Evolutionary conservation across 768 basidiomycete species (phyloP).

Genomic region (Mycena indigotica): DNA sequence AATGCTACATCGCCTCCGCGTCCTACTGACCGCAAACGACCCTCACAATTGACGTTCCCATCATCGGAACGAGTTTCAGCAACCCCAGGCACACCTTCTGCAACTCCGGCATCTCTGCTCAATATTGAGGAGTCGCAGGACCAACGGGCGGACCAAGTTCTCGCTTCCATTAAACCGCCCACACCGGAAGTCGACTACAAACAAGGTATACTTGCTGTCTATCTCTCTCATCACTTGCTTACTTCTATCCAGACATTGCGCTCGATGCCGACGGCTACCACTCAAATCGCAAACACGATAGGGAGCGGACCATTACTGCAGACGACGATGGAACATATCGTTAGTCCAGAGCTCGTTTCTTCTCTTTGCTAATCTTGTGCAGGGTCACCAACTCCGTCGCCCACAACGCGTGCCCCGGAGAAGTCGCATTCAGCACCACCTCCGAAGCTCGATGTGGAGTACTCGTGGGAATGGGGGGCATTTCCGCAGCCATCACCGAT

Average conservation of each 20-base stretch:
- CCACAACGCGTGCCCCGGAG: conserved; percentile 4
- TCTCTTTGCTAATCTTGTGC: neutral
- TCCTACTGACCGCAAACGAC: conserved; percentile 16
- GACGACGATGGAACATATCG: conserved; percentile 26
- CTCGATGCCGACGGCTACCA: conserved; percentile 87
- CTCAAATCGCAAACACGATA: conserved; percentile 41
- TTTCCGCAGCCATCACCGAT: conserved; percentile 82
- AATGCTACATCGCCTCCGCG: conserved; percentile 48
- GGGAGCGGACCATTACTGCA: conserved; percentile 43
- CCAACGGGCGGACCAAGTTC: conserved; percentile 50
- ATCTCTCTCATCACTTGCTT: neutral
- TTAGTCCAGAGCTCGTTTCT: neutral
- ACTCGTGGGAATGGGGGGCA: conserved; percentile 94
- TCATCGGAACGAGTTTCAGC: conserved; percentile 7
- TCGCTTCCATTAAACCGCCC: conserved; percentile 45
- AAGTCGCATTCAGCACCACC: conserved; percentile 2
- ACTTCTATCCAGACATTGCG: conserved; percentile 58
- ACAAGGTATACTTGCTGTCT: conserved; percentile 42
- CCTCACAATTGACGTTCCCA: conserved; percentile 11
- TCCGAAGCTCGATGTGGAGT: conserved; percentile 44
- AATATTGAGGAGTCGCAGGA: conserved; percentile 42
- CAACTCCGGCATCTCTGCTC: conserved; percentile 25
- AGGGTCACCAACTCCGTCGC: conserved; percentile 30
- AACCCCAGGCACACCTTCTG: conserved; percentile 9
- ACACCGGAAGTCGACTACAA: conserved; percentile 65